Conservation (phyloP, 192 early-diverging fungal species). For the Entophlyctis luteolus region DNA sequence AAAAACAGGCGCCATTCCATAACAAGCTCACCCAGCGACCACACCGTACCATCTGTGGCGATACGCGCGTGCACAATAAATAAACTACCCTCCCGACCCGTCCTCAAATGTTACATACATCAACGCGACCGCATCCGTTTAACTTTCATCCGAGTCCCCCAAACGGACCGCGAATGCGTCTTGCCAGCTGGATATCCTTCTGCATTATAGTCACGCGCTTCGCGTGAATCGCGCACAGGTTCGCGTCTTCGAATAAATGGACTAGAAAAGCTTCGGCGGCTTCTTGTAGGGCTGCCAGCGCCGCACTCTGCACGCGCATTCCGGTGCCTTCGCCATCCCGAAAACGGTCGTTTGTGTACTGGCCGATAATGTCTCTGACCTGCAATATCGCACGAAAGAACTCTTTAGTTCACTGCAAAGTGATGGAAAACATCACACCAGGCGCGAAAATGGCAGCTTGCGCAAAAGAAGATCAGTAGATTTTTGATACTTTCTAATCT, state of each 20-base stretch:
- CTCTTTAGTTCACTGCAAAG: too few relatives aligned
- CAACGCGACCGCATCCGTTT: too few relatives aligned
- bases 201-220: slow-evolving; percentile 92
- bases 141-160: slow-evolving; percentile 44
- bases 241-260: slow-evolving; percentile 86
- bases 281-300: slow-evolving; percentile 58
- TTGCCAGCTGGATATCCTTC: slow-evolving; percentile 84
- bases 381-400: too few relatives aligned
- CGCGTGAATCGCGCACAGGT: slow-evolving; percentile 90
- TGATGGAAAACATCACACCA: too few relatives aligned
- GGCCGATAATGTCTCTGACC: slow-evolving; percentile 13
- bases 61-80: too few relatives aligned
- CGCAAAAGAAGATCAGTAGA: slow-evolving; percentile 71
- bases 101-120: too few relatives aligned
- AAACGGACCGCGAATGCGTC: slow-evolving; percentile 80
- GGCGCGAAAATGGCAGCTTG: slow-evolving; percentile 82
- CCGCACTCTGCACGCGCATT: slow-evolving; percentile 68
- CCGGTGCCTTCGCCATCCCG: slow-evolving; percentile 34
- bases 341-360: not conserved
- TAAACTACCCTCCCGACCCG: too few relatives aligned
- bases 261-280: slow-evolving; percentile 70
- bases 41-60: too few relatives aligned
- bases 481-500: slow-evolving; percentile 84
- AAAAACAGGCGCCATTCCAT: too few relatives aligned
- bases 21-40: too few relatives aligned